phyloP scores from a whole-genome alignment of 2,329 filamentous ascomycete genomes.

The Graphium sp. region DNA sequence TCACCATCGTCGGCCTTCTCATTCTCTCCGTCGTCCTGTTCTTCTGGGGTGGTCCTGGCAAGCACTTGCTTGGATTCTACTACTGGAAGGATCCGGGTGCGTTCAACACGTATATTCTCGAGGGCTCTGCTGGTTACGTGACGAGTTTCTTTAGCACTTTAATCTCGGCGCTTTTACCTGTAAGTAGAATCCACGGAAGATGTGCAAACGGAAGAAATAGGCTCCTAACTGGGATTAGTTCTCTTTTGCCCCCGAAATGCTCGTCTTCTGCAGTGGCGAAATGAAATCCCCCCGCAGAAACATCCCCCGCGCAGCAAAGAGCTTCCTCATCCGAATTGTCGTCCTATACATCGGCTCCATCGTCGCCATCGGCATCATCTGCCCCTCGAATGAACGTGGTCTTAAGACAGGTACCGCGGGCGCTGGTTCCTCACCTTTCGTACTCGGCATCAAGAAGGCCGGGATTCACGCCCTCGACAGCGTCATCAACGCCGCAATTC shows the following conservation, averaged over 20 bases:
- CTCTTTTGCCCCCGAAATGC: constrained; percentile 13
- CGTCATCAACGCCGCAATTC: constrained; percentile 43
- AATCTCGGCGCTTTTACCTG: constrained; percentile 12
- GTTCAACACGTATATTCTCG: constrained; percentile 14
- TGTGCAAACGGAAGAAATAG: too few relatives aligned
- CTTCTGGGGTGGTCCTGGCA: constrained; percentile 25
- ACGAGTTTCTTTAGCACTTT: constrained; percentile 28
- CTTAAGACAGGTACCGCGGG: constrained; percentile 16
- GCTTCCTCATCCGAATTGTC: constrained; percentile 17
- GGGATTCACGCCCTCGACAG: constrained; percentile 29
- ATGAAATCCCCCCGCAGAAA: constrained; percentile 17
- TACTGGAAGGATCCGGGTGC: constrained; percentile 18
- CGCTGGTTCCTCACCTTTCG: constrained; percentile 34
- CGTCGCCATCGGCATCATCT: constrained; percentile 18
- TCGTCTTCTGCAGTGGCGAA: constrained; percentile 18
- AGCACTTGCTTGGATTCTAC: constrained; percentile 24
- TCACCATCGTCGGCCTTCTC: constrained; percentile 31
- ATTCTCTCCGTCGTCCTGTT: constrained; percentile 28
- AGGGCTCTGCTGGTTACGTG: constrained; percentile 32
- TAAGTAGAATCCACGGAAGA: too few relatives aligned
- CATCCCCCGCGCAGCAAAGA: constrained; percentile 15
- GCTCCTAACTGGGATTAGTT: constrained; percentile 11
- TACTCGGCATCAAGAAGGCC: constrained; percentile 33
- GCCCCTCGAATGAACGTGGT: constrained; percentile 16
- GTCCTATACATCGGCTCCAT: constrained; percentile 19